These are phyloP conservation scores for Adansonia gregorii DNA, from an alignment of 441 rosid species.

Conservation along the genomic window DNA sequence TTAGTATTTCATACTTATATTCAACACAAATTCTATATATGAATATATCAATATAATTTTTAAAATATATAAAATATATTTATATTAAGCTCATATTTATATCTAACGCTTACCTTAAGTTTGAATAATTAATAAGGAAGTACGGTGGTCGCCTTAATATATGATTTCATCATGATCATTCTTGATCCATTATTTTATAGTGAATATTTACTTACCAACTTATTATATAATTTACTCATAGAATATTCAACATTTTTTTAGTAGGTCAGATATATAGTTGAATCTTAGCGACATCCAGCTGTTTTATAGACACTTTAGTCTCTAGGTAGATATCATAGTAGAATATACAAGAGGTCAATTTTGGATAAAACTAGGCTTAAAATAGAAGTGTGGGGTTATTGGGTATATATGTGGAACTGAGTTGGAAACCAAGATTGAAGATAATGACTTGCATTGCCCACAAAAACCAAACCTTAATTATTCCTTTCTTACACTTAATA, in stretches of 20 bases:
- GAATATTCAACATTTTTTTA: neutral
- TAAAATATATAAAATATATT: too few relatives aligned
- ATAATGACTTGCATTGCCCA: neutral
- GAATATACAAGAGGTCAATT: neutral
- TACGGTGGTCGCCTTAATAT: too few relatives aligned
- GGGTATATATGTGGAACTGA: neutral
- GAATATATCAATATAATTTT: too few relatives aligned
- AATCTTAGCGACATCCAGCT: conserved; percentile 23
- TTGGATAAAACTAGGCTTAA: neutral
- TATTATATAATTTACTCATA: neutral
- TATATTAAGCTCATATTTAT: too few relatives aligned
- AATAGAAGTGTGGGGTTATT: neutral
- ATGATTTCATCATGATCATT: too few relatives aligned
- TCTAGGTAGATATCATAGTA: neutral
- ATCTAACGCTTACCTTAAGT: too few relatives aligned
- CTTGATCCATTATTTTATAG: neutral
- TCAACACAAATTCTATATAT: too few relatives aligned
- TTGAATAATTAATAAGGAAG: too few relatives aligned
- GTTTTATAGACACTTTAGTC: neutral
- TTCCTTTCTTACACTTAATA: neutral
- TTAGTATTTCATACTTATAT: too few relatives aligned
- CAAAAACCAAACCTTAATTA: neutral
- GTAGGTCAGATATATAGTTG: neutral
- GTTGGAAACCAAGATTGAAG: conserved; percentile 14
- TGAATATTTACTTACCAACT: neutral